phyloP scores from a whole-genome alignment of 2,329 filamentous ascomycete genomes.

The Calonectria crousiana region DNA sequence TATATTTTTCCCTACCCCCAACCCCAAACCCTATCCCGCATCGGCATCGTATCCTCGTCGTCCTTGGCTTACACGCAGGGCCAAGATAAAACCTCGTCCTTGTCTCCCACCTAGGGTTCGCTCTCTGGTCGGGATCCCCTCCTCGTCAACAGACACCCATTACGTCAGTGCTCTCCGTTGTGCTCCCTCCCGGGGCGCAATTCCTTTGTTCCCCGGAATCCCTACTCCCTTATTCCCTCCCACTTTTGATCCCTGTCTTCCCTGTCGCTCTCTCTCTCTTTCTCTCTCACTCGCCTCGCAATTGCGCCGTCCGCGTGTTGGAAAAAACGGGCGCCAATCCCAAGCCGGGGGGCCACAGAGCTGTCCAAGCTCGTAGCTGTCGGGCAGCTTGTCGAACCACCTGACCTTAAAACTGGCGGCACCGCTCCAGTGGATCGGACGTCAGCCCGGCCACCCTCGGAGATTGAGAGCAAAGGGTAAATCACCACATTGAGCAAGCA shows the following conservation, averaged over 20 bases:
- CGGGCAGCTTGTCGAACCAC: constrained; percentile 35
- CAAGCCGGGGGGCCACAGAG: constrained; percentile 38
- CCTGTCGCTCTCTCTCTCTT: not conserved
- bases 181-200: constrained; percentile 29
- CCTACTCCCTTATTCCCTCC: constrained; percentile 28
- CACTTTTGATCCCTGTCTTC: constrained; percentile 12
- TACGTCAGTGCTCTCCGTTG: constrained; percentile 38
- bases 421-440: constrained; percentile 24
- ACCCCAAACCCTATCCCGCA: constrained; percentile 8
- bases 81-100: not conserved
- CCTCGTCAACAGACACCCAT: constrained; percentile 31
- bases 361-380: constrained; percentile 41
- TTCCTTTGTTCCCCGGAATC: constrained; percentile 34
- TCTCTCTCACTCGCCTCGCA: constrained; percentile 14
- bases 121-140: not conserved
- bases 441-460: constrained; percentile 31
- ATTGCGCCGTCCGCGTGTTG: constrained; percentile 15
- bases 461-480: constrained; percentile 33
- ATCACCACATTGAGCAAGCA: constrained; percentile 16
- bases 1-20: not conserved
- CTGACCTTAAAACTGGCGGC: constrained; percentile 43
- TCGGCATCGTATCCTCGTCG: not conserved
- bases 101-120: not conserved
- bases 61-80: constrained; percentile 3
- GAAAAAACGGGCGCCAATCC: constrained; percentile 20